phyloP scores from a whole-genome alignment of 2,329 filamentous ascomycete genomes.

The Niveomyces coronatus region DNA sequence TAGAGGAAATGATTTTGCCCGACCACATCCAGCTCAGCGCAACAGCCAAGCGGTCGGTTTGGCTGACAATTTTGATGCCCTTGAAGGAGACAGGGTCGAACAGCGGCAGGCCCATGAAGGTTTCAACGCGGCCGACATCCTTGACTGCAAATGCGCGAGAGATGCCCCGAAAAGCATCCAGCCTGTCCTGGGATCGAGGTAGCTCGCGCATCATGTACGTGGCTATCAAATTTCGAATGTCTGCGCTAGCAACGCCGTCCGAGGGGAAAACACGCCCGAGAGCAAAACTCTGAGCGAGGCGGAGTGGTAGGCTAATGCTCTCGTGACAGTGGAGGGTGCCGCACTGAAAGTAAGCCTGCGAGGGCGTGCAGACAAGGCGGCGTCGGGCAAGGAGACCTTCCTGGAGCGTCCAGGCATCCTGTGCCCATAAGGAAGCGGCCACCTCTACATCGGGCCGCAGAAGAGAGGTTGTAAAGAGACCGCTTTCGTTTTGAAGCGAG shows the following conservation, averaged over 20 bases:
- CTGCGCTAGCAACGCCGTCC: slow-evolving; percentile 15
- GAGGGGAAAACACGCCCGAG: slow-evolving; percentile 23
- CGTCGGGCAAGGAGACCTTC: slow-evolving; percentile 26
- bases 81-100: slow-evolving; percentile 24
- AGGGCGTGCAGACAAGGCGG: slow-evolving; percentile 26
- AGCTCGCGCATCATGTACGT: slow-evolving; percentile 23
- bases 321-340: slow-evolving; percentile 27
- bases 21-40: slow-evolving; percentile 25
- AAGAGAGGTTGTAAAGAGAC: slow-evolving; percentile 26
- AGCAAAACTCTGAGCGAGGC: slow-evolving; percentile 20
- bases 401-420: slow-evolving; percentile 27
- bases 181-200: slow-evolving; percentile 18
- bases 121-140: slow-evolving; percentile 18
- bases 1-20: slow-evolving; percentile 1
- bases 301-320: slow-evolving; percentile 23
- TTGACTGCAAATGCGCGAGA: slow-evolving; percentile 19
- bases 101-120: slow-evolving; percentile 24
- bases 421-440: slow-evolving; percentile 24
- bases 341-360: slow-evolving; percentile 30
- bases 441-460: slow-evolving; percentile 26
- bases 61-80: slow-evolving; percentile 17
- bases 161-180: slow-evolving; percentile 25
- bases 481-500: slow-evolving; percentile 22
- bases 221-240: slow-evolving; percentile 20
- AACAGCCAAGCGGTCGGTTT: slow-evolving; percentile 25